Evolutionary conservation across 768 basidiomycete species (phyloP).

Genomic region (Hygrophorus russula): DNA sequence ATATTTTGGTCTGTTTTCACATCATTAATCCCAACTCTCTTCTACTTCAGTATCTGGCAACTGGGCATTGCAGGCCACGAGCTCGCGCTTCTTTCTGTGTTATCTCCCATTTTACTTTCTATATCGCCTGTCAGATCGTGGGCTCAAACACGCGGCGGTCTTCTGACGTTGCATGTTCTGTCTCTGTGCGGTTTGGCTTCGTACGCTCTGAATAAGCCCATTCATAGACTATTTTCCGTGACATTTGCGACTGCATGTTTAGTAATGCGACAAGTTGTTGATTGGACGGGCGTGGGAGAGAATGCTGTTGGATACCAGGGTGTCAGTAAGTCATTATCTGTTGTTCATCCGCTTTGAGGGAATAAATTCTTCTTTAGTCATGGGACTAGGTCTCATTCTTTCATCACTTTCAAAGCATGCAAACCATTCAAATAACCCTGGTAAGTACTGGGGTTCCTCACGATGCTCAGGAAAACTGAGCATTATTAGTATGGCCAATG

Average conservation of each 20-base stretch:
- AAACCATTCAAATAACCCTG: conserved; percentile 74
- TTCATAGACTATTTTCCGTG: conserved; percentile 46
- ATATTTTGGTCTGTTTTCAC: conserved; percentile 81
- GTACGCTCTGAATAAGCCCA: conserved; percentile 38
- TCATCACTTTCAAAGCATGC: conserved; percentile 64
- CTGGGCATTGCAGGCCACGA: conserved; percentile 80
- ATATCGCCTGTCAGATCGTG: conserved; percentile 31
- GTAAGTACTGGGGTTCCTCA: conserved; percentile 22
- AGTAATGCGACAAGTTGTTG: conserved; percentile 37
- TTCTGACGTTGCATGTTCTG: conserved; percentile 34
- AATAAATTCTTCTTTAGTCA: conserved; percentile 30
- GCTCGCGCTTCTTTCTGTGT: conserved; percentile 55
- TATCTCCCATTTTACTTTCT: conserved; percentile 57
- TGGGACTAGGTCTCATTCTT: conserved; percentile 53
- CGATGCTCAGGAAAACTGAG: conserved; percentile 2
- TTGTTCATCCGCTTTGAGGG: neutral
- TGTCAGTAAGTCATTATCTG: conserved; percentile 24
- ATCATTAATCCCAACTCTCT: conserved; percentile 64
- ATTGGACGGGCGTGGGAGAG: conserved; percentile 34
- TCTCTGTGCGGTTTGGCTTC: conserved; percentile 48
- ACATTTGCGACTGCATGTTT: conserved; percentile 39
- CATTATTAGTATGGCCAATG: conserved; percentile 61
- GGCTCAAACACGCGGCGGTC: conserved; percentile 36
- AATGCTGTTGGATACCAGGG: conserved; percentile 33
- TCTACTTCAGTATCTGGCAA: conserved; percentile 91